Evolutionary conservation across 2,329 filamentous ascomycete species (phyloP).

Genomic region (Epichloe scottii): DNA sequence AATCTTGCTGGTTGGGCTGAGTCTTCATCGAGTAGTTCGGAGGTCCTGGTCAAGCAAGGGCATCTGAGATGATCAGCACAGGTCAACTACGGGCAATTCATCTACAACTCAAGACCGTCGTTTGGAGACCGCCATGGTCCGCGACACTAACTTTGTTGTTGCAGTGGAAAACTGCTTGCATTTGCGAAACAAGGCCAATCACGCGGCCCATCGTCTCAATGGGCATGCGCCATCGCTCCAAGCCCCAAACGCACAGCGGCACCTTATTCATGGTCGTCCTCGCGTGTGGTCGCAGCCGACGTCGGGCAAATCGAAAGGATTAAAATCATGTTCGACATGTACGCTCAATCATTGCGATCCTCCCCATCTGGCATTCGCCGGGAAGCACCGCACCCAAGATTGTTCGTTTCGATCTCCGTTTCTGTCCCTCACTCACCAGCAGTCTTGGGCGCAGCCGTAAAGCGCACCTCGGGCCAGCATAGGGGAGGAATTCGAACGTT

Average conservation of each 20-base stretch:
- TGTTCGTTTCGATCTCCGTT: constrained; percentile 43
- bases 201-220: too few species aligned
- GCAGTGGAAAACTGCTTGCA: too few species aligned
- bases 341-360: constrained; percentile 49
- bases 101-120: too few species aligned
- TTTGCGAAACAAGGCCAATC: too few species aligned
- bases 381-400: constrained; percentile 49
- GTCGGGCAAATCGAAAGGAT: neutral
- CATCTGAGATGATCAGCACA: neutral
- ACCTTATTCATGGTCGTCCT: too few species aligned
- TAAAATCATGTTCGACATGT: constrained; percentile 24
- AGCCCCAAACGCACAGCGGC: too few species aligned
- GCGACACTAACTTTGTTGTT: too few species aligned
- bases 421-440: constrained; percentile 30
- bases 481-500: constrained; percentile 28
- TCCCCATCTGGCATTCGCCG: constrained; percentile 31
- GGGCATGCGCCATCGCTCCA: too few species aligned
- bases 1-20: too few species aligned
- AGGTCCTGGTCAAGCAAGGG: neutral
- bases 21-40: too few species aligned
- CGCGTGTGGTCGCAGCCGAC: neutral
- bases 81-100: neutral
- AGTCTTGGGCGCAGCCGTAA: constrained; percentile 32
- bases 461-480: constrained; percentile 35
- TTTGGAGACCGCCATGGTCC: too few species aligned